Conservation (phyloP, 2,329 filamentous ascomycete genomes). For the Mycosphaerella sp. region DNA sequence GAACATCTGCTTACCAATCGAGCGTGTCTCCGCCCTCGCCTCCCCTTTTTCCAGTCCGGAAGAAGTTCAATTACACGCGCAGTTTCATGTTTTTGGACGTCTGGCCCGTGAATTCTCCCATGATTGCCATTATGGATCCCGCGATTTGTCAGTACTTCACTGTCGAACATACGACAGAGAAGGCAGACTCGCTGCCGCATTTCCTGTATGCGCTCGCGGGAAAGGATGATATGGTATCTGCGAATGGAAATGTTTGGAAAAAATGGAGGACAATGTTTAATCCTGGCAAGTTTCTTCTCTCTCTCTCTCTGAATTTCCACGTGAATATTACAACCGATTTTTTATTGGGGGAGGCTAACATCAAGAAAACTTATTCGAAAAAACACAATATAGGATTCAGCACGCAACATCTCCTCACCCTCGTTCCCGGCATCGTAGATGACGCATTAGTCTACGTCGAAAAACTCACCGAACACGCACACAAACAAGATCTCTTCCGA, state of each 20-base stretch:
- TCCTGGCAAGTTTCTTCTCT: slow-evolving; percentile 19
- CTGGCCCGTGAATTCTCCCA: slow-evolving; percentile 20
- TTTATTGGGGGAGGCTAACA: background rate
- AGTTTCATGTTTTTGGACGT: slow-evolving; percentile 22
- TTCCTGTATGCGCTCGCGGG: slow-evolving; percentile 20
- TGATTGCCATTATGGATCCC: slow-evolving; percentile 20
- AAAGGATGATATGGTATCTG: slow-evolving; percentile 28
- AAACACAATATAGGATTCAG: slow-evolving; percentile 30
- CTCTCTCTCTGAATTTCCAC: too few relatives aligned
- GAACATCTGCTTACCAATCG: background rate
- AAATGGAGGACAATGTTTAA: slow-evolving; percentile 41
- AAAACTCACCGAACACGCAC: slow-evolving; percentile 33
- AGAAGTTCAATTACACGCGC: slow-evolving; percentile 18
- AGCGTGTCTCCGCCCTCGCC: background rate
- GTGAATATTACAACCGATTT: background rate
- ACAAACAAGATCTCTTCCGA: slow-evolving; percentile 35
- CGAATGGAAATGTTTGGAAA: slow-evolving; percentile 38
- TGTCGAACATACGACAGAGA: slow-evolving; percentile 13
- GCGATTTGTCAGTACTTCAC: slow-evolving; percentile 20
- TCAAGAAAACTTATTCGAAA: too few relatives aligned
- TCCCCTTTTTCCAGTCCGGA: slow-evolving; percentile 1
- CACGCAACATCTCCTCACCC: slow-evolving; percentile 35
- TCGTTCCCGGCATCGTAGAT: slow-evolving; percentile 37
- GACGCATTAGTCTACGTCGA: slow-evolving; percentile 30
- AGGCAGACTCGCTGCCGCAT: slow-evolving; percentile 8